Conservation (phyloP, 1,284 basidiomycete species). For the Ceratobasidium sp. region DNA sequence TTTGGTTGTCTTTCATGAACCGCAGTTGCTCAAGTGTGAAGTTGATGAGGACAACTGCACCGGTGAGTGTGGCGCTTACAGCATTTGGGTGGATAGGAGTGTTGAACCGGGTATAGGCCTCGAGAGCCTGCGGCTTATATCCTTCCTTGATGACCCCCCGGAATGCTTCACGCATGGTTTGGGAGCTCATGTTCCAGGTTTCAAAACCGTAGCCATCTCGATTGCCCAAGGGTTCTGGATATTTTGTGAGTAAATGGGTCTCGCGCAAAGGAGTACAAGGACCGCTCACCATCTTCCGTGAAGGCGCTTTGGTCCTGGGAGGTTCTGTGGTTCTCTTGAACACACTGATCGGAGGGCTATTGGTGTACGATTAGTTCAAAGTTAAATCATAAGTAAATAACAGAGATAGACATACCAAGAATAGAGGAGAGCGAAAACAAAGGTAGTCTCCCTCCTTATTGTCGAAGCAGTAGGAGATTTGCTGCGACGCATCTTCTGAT, state of each 20-base stretch:
- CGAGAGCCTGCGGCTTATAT: neutral
- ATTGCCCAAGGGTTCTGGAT: neutral
- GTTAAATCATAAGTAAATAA: no score
- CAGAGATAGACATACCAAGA: neutral
- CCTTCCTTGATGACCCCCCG: neutral
- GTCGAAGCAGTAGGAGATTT: neutral
- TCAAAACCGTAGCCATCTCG: neutral
- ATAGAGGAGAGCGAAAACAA: neutral
- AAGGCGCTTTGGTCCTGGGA: neutral
- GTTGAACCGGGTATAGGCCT: neutral
- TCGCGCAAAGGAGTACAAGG: neutral
- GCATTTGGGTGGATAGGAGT: neutral
- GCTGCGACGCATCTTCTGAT: neutral
- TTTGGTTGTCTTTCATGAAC: neutral
- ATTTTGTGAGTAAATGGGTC: neutral
- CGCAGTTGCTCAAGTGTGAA: neutral
- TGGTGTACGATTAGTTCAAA: no score
- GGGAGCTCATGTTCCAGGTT: neutral
- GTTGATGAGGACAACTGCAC: neutral
- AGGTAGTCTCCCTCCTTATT: neutral
- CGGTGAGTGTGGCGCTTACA: neutral
- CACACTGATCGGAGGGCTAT: no score
- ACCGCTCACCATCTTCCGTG: neutral
- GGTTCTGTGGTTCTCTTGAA: neutral
- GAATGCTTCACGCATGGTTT: neutral